Evolutionary conservation across 2,329 filamentous ascomycete genomes (phyloP).

Genomic region (Colletotrichum falcatum): DNA sequence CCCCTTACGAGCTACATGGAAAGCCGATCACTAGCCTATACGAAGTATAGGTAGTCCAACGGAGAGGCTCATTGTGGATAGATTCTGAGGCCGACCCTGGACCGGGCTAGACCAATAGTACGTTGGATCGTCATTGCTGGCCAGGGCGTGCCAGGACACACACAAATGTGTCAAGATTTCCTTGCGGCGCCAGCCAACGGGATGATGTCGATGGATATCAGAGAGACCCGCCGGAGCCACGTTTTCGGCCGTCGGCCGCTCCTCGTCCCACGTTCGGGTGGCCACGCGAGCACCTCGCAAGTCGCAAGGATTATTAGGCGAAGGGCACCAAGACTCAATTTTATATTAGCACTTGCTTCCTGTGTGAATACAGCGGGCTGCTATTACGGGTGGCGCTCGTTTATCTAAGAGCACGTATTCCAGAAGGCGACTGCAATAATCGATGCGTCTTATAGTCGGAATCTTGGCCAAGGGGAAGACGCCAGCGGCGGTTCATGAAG

Average conservation of each 20-base stretch:
- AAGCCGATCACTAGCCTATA: conserved; percentile 30
- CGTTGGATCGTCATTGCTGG: conserved; percentile 9
- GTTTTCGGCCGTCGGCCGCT: not conserved
- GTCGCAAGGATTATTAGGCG: not conserved
- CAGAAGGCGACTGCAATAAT: too few relatives aligned
- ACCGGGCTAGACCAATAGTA: conserved; percentile 13
- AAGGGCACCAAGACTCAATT: not conserved
- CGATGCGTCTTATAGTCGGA: not conserved
- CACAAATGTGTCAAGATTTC: conserved; percentile 6
- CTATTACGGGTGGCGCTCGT: not conserved
- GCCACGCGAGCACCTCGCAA: not conserved
- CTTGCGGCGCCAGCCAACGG: conserved; percentile 14
- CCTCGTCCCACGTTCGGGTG: not conserved
- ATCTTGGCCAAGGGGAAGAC: not conserved
- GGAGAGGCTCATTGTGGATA: not conserved
- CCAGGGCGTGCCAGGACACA: conserved; percentile 4
- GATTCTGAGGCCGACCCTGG: conserved; percentile 25
- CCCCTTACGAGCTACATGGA: conserved; percentile 18
- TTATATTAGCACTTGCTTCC: not conserved
- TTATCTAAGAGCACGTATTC: not conserved
- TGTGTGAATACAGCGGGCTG: not conserved
- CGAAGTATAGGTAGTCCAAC: not conserved
- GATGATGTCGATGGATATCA: not conserved
- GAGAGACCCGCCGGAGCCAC: not conserved
- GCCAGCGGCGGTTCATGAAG: too few relatives aligned